Percentiles rank a stretch among this genome's conserved stretches.
Conservation (phyloP, 1,284 basidiomycete species). For the Cystobasidium slooffiae region DNA sequence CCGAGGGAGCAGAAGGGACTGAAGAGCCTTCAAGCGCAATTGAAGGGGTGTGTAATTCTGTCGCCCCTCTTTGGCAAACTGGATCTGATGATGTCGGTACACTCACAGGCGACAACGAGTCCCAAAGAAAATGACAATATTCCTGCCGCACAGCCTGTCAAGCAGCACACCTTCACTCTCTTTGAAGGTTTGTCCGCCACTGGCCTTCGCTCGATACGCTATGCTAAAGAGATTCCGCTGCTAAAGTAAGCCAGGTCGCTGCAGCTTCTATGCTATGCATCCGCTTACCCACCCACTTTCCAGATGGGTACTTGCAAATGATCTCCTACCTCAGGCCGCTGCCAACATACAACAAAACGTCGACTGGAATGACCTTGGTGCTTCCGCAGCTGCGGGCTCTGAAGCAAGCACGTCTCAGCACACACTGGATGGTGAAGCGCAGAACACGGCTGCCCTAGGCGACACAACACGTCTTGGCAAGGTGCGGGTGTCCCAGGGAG, state of each 20-base stretch:
- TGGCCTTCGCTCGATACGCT: slow-evolving; percentile 91
- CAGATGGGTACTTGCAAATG: slow-evolving; percentile 91
- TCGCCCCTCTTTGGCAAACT: slow-evolving; percentile 39
- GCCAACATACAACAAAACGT: slow-evolving; percentile 88
- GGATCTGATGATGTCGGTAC: neutral
- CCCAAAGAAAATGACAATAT: slow-evolving; percentile 13
- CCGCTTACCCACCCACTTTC: neutral
- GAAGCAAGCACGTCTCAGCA: slow-evolving; percentile 37
- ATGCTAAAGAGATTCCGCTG: slow-evolving; percentile 94
- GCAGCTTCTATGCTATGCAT: slow-evolving; percentile 16
- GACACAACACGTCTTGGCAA: slow-evolving; percentile 56
- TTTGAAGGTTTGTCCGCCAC: slow-evolving; percentile 97
- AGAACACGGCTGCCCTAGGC: slow-evolving; percentile 52
- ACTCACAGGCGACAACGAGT: neutral
- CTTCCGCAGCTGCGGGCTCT: slow-evolving; percentile 15
- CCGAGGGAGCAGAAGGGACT: slow-evolving; percentile 1
- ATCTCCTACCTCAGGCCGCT: slow-evolving; percentile 80
- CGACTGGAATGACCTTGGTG: slow-evolving; percentile 75
- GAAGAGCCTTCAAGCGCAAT: neutral
- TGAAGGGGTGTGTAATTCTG: neutral
- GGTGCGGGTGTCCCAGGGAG: slow-evolving; percentile 82
- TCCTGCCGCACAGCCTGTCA: slow-evolving; percentile 45
- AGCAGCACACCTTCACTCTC: slow-evolving; percentile 71
- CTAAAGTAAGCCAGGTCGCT: slow-evolving; percentile 66
- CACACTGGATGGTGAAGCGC: slow-evolving; percentile 49